These are phyloP conservation scores for Ordospora pajunii DNA, from an alignment of 371 early-diverging fungal genomes.

Conservation along the genomic window DNA sequence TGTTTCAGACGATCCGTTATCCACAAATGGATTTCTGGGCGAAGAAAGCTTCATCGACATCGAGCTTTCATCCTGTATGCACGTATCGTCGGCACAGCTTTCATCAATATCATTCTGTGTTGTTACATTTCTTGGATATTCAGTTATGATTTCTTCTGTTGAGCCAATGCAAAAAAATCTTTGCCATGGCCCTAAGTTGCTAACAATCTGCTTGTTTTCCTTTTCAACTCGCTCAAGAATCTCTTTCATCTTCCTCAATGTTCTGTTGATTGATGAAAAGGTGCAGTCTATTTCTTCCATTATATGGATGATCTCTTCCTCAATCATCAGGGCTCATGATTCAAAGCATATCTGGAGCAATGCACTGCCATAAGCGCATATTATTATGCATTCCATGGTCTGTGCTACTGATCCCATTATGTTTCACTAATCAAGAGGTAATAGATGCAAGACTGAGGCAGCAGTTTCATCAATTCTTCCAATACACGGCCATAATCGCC, in stretches of 20 bases:
- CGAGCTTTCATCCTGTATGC: neutral
- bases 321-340: conserved; percentile 21
- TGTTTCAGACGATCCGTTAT: conserved; percentile 16
- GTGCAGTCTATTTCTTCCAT: conserved; percentile 52
- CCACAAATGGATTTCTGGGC: conserved; percentile 47
- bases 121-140: neutral
- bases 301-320: conserved; percentile 45
- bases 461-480: neutral
- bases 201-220: conserved; percentile 19
- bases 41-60: conserved; percentile 18
- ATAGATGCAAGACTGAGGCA: neutral
- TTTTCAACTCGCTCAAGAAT: conserved; percentile 14
- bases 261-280: conserved; percentile 45
- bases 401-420: too few relatives aligned
- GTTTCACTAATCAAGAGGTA: neutral
- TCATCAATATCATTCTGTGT: neutral
- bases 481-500: neutral
- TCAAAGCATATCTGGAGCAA: neutral
- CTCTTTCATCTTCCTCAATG: conserved; percentile 39
- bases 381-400: too few relatives aligned
- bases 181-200: conserved; percentile 26
- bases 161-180: conserved; percentile 25
- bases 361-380: neutral
- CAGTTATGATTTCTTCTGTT: neutral
- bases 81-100: neutral